These are phyloP conservation scores for Candida sphagnicola DNA, from an alignment of 805 yeast genomes.

Conservation along the genomic window DNA sequence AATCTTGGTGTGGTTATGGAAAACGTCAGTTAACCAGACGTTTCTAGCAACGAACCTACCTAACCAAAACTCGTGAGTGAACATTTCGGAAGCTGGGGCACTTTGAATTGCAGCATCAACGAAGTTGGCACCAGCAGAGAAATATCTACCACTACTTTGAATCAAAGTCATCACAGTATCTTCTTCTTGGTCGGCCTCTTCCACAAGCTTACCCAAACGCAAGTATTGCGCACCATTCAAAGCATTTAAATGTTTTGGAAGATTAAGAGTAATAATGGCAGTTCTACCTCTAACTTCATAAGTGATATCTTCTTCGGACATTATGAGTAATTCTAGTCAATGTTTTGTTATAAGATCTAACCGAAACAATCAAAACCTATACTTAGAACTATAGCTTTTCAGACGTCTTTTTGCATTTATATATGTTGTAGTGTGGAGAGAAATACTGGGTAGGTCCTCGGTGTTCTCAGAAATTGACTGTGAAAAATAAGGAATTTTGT, in stretches of 20 bases:
- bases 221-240: conserved; percentile 62
- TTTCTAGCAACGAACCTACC: conserved; percentile 66
- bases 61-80: conserved; percentile 46
- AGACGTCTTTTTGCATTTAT: neutral
- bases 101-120: conserved; percentile 31
- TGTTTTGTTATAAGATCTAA: neutral
- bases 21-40: conserved; percentile 60
- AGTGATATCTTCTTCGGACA: conserved; percentile 20
- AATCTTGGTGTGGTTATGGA: conserved; percentile 67
- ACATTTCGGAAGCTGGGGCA: conserved; percentile 25
- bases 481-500: neutral
- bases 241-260: conserved; percentile 63
- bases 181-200: conserved; percentile 59
- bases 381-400: neutral
- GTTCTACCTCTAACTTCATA: conserved; percentile 45
- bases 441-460: neutral
- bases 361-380: neutral
- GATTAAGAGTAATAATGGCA: conserved; percentile 62
- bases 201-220: conserved; percentile 53
- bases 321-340: neutral
- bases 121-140: conserved; percentile 84
- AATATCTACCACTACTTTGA: conserved; percentile 68
- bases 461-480: neutral
- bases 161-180: conserved; percentile 62
- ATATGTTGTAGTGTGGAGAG: neutral